Conservation (phyloP, 129 eudicot genomes). For the Flaveria brownii region DNA sequence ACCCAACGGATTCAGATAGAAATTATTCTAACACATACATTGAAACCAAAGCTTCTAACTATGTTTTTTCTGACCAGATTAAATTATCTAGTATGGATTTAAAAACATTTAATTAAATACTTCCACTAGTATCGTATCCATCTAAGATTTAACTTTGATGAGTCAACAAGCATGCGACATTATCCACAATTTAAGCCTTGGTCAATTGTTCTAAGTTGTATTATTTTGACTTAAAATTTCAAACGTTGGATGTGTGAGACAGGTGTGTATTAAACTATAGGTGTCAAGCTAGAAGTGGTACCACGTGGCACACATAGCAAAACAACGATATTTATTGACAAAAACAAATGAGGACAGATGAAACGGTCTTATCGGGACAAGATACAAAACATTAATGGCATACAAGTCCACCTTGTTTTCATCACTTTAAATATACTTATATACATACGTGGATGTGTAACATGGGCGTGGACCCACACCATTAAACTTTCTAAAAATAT, state of each 20-base stretch:
- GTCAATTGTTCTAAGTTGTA: not conserved
- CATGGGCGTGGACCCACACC: slow-evolving; percentile 7
- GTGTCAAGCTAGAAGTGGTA: slow-evolving; percentile 1
- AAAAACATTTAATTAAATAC: too few relatives aligned
- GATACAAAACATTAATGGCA: slow-evolving; percentile 26
- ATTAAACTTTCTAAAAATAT: not conserved
- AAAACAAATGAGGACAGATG: not conserved
- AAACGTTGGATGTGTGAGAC: not conserved
- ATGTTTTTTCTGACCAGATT: too few relatives aligned
- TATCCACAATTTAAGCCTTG: not conserved
- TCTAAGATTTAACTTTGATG: not conserved
- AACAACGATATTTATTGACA: not conserved
- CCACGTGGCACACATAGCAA: slow-evolving; percentile 8
- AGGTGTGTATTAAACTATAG: not conserved
- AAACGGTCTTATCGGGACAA: slow-evolving; percentile 12
- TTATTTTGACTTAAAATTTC: not conserved
- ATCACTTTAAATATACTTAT: not conserved
- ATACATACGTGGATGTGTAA: slow-evolving; percentile 14
- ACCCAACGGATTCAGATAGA: too few relatives aligned
- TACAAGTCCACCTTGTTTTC: slow-evolving; percentile 33
- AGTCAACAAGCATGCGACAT: not conserved
- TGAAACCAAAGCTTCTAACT: too few relatives aligned
- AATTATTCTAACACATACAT: too few relatives aligned
- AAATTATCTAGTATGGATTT: too few relatives aligned
- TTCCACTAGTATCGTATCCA: not conserved